Evolutionary conservation across 225 moss, liverwort and hornwort genomes (phyloP).

Genomic region (Climacium dendroides): DNA sequence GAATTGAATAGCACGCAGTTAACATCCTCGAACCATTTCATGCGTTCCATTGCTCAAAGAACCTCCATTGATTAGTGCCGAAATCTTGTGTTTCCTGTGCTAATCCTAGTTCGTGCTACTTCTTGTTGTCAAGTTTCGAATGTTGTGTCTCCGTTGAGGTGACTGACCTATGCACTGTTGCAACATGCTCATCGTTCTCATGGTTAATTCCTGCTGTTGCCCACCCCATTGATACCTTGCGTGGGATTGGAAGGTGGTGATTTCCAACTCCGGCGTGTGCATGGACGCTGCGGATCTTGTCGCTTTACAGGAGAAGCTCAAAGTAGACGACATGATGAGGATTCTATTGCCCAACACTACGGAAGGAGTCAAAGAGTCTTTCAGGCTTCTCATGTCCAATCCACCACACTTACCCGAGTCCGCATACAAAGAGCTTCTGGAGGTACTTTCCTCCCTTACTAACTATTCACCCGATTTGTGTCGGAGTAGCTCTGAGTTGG

Average conservation of each 20-base stretch:
- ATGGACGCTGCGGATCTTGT: slow-evolving; percentile 13
- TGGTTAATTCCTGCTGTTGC: not conserved
- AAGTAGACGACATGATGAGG: not conserved
- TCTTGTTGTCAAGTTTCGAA: not conserved
- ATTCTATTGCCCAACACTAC: slow-evolving; percentile 27
- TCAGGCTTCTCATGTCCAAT: not conserved
- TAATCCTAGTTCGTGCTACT: not conserved
- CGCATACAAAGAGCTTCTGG: not conserved
- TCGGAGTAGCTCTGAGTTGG: too few relatives aligned
- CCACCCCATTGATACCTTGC: not conserved
- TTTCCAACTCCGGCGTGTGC: slow-evolving; percentile 43
- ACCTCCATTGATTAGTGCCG: too few relatives aligned
- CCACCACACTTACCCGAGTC: not conserved
- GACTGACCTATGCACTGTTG: not conserved
- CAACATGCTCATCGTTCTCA: not conserved
- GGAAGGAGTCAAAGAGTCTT: not conserved
- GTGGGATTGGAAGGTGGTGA: slow-evolving; percentile 23
- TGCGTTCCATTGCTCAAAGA: not conserved
- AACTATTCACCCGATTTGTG: too few relatives aligned
- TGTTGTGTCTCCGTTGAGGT: not conserved
- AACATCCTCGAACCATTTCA: not conserved
- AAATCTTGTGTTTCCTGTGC: not conserved
- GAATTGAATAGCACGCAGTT: not conserved
- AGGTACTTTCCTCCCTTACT: not conserved
- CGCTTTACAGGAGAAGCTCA: not conserved